Evolutionary conservation across 768 basidiomycete species (phyloP).

Genomic region (Leccinellum rugosiceps): DNA sequence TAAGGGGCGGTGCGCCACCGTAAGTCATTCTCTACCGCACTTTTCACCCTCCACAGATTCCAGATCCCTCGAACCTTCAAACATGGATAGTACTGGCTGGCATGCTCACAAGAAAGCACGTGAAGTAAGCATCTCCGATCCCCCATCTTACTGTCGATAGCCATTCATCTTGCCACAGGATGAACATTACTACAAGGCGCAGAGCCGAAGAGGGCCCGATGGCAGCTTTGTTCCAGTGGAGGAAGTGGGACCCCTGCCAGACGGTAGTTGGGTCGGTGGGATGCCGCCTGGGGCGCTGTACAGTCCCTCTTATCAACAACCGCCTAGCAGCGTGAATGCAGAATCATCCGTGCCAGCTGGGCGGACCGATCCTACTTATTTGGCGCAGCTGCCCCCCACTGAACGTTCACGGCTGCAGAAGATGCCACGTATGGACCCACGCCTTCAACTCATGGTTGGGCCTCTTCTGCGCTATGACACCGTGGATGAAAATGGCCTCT

Average conservation of each 20-base stretch:
- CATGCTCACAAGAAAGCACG: slow-evolving; percentile 61
- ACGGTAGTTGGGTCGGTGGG: slow-evolving; percentile 54
- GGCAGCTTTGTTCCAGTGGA: slow-evolving; percentile 54
- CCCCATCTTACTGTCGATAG: neutral
- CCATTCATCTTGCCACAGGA: slow-evolving; percentile 28
- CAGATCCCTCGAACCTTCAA: neutral
- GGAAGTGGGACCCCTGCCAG: slow-evolving; percentile 58
- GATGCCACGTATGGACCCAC: slow-evolving; percentile 70
- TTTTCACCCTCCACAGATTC: neutral
- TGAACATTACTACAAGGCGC: slow-evolving; percentile 21
- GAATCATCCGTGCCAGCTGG: slow-evolving; percentile 2
- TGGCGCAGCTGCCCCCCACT: slow-evolving; percentile 54
- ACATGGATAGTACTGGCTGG: slow-evolving; percentile 81
- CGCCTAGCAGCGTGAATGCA: slow-evolving; percentile 22
- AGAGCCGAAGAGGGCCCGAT: slow-evolving; percentile 42
- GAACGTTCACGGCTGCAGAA: slow-evolving; percentile 62
- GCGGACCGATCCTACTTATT: slow-evolving; percentile 27
- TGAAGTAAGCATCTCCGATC: slow-evolving; percentile 37
- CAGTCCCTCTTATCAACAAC: slow-evolving; percentile 3
- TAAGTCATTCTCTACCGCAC: neutral
- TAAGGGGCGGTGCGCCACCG: neutral
- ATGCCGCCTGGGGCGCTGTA: slow-evolving; percentile 39
- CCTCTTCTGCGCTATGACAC: slow-evolving; percentile 91
- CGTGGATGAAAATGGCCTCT: slow-evolving; percentile 69
- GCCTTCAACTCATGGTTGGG: slow-evolving; percentile 89